Base-by-base conservation (phyloP, 352 stramenopile species). In the Pythium brachiatum region DNA sequence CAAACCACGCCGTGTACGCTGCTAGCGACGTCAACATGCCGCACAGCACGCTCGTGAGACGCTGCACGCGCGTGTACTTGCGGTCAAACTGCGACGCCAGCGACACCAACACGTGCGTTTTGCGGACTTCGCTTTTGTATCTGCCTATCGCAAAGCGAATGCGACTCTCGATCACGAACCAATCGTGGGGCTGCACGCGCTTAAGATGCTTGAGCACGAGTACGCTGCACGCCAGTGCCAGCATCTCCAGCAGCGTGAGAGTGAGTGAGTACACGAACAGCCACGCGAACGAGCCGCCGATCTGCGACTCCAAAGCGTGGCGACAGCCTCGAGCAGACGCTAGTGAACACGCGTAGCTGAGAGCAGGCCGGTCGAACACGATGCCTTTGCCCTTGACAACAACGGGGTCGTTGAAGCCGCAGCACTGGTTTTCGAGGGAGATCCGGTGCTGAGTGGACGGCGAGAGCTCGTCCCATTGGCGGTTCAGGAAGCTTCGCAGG, bases 61-160 rank as follows among this genome's bases (percentile, higher is more conserved):
- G 81, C 60, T 93, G 81, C 0, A 47, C 18, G 20, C 84, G 78
- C 7, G 81, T 91, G 53, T 86, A 68, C 50, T 88, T 87, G 25
- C 66, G 55, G 52, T 93, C 84, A 51, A 79, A 93, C 2, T 57
- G 68, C 32, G 70, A 52, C 0, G 60, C 51, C 0, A 93, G 39
- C 12, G 84, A 93, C 15, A 87, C 64, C 20, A 78, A 26, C 16
- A 89, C 18, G 53, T 93, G 84, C 12, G 59, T 21, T 8, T 56
- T 57, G 3, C 70, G 68, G 21, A 84, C 66, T 27, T 89, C 68
- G 51, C 78, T 72, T 2, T 61, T 63, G 68, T 86, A 93, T 18
- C 73, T 82, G 4, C 78, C 80, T 0, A 60, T 53, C 0, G 74
- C 81, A 48, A 85, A 91, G 1, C 78, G 79, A 31, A 91, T 57